Percentiles rank a stretch among this genome's conserved stretches.
These are phyloP conservation scores for Colletotrichum tropicicola DNA, from an alignment of 2,329 filamentous ascomycete species.

Conservation along the genomic window DNA sequence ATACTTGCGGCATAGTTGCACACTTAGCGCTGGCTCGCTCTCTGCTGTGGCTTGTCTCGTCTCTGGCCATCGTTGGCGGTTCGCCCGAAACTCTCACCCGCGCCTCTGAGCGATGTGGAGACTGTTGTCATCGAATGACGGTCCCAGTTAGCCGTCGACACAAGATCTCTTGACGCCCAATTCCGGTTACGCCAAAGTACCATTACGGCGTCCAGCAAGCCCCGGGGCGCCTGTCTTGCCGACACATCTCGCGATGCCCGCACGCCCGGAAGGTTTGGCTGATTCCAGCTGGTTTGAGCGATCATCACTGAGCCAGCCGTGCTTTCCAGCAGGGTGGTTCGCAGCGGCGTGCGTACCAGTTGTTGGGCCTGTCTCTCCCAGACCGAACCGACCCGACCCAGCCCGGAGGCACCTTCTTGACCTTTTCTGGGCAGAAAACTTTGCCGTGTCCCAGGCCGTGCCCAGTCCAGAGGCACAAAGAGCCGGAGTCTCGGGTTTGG, in stretches of 20 bases:
- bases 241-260: too few relatives aligned
- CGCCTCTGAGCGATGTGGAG: not conserved
- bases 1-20: too few relatives aligned
- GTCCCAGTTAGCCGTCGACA: not conserved
- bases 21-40: not conserved
- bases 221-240: too few relatives aligned
- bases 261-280: conserved; percentile 3
- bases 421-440: not conserved
- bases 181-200: too few relatives aligned
- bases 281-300: conserved; percentile 5
- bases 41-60: not conserved
- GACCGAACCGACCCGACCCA: too few relatives aligned
- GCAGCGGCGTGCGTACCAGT: conserved; percentile 8
- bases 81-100: not conserved
- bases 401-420: not conserved
- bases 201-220: too few relatives aligned
- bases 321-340: conserved; percentile 20
- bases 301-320: conserved; percentile 16
- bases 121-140: not conserved
- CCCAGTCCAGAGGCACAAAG: conserved; percentile 11
- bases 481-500: conserved; percentile 18
- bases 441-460: not conserved
- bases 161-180: too few relatives aligned
- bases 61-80: not conserved
- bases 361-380: conserved; percentile 1